Conservation (phyloP, 345 rosid species). For the Rhizophora apiculata region DNA sequence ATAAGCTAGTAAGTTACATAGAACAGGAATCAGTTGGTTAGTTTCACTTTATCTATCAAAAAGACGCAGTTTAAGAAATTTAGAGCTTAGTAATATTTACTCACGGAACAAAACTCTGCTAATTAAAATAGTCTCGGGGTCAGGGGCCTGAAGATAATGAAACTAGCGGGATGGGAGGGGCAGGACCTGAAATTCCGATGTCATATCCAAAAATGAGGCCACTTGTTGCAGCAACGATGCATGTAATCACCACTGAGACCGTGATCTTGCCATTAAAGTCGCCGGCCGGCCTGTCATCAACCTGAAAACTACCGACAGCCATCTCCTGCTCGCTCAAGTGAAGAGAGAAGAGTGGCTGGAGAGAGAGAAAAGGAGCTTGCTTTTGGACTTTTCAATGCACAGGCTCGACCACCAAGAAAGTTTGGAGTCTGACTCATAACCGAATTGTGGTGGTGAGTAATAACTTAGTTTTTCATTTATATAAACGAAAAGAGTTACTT, state of each 20-base stretch:
- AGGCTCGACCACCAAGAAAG: too few species aligned
- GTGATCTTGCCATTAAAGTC: constrained; percentile 44
- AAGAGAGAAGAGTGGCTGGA: not conserved
- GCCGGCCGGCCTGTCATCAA: constrained; percentile 22
- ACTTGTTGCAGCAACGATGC: constrained; percentile 75
- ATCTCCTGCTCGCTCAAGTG: constrained; percentile 23
- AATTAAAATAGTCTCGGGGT: not conserved
- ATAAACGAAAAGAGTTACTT: too few species aligned
- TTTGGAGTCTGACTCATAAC: too few species aligned
- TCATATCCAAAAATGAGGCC: constrained; percentile 89
- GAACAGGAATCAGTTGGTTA: too few species aligned
- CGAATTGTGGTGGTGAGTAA: too few species aligned
- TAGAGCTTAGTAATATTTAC: not conserved
- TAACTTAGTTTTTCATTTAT: too few species aligned
- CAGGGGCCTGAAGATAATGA: too few species aligned
- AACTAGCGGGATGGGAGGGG: not conserved
- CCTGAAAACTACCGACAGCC: constrained; percentile 48
- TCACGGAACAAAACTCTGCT: not conserved
- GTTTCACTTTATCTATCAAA: too few species aligned
- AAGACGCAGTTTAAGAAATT: too few species aligned
- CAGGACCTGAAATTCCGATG: constrained; percentile 74
- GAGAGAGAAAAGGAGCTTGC: not conserved
- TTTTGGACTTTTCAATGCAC: not conserved
- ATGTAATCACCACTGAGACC: constrained; percentile 53
- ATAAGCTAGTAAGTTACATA: too few species aligned